phyloP scores from a whole-genome alignment of 768 basidiomycete genomes.

The Tremella mesenterica region DNA sequence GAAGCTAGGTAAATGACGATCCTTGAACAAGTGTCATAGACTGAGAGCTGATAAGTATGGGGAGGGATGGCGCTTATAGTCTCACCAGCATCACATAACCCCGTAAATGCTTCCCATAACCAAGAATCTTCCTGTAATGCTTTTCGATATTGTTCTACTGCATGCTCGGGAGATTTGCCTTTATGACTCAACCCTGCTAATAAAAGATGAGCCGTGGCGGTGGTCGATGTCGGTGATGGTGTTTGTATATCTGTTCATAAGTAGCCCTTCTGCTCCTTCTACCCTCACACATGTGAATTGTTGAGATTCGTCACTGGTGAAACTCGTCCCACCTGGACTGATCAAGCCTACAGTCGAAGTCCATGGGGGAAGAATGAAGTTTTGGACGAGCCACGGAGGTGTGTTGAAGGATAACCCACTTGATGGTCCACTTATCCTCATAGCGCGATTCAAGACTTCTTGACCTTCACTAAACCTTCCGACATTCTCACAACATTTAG shows the following conservation, averaged over 20 bases:
- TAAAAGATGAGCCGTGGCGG: conserved; percentile 15
- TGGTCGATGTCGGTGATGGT: conserved; percentile 11
- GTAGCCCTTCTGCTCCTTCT: too few relatives aligned
- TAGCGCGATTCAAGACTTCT: conserved; percentile 22
- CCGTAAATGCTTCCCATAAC: conserved; percentile 43
- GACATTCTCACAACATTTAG: conserved; percentile 31
- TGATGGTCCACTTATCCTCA: conserved; percentile 13
- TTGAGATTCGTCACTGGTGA: too few relatives aligned
- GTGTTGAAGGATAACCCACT: conserved; percentile 13
- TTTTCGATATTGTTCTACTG: conserved; percentile 25
- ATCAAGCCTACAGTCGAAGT: background rate
- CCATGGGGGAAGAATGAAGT: too few relatives aligned
- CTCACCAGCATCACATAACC: conserved; percentile 42
- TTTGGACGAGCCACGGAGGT: background rate
- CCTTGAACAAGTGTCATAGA: background rate
- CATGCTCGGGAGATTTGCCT: conserved; percentile 24
- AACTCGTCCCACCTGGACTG: too few relatives aligned
- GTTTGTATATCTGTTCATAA: conserved; percentile 16
- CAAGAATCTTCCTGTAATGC: conserved; percentile 37
- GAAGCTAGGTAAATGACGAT: background rate
- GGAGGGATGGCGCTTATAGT: too few relatives aligned
- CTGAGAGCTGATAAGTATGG: too few relatives aligned
- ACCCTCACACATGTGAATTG: too few relatives aligned
- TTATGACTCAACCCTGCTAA: conserved; percentile 25
- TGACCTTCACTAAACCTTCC: conserved; percentile 30